Base-by-base conservation (phyloP, 345 rosid species). In the Eucalyptus marginata region DNA sequence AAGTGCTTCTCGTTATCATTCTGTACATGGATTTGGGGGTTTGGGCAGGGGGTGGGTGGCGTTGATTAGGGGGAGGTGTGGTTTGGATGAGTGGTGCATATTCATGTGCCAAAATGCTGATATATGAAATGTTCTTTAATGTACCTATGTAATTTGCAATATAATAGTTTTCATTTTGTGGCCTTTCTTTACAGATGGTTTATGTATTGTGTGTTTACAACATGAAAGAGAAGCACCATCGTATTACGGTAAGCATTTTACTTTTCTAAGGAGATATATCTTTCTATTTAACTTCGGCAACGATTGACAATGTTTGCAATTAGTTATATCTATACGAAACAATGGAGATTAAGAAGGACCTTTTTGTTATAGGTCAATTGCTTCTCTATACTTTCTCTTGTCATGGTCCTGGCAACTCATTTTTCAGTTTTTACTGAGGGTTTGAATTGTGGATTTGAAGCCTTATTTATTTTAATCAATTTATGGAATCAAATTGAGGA, bases 191-290 rank as follows among this genome's bases (percentile, higher is more conserved):
- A 92, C 99, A 98, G 99, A 97, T 96, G 99, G 95, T 98, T 87
- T 98, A 98, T 44, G 99, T 98, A 90, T 92, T 98, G 87, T 98
- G 95, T 52, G 94, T 97, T 20, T 96, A 98, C 92, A 96, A 94
- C 99, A 97, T 96, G 94, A 98, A 97, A 92, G 99, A 97, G 92
- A 98, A 98, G 90, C 56, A 93, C 91, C 96, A 97, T 49, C 94
- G 99, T 88, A 93, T 97, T 91, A 97, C 96, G 94, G 99, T 97
- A 90, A 89, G 95, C 90, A 36, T 80, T 87, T 87, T 88, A 76
- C 84, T 76, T 76, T 76, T 20, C 47, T 40, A 40, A 20, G 83
- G 83, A 20, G 47, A 76, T 76, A 40, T 40, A 20, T 76, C 47
- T 76, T 76, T 40, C 29, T 36, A 20, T 76, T 76, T 40, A 76